Evolutionary conservation across 164 flowering plant species (phyloP).

Genomic region (Akebia trifoliata): DNA sequence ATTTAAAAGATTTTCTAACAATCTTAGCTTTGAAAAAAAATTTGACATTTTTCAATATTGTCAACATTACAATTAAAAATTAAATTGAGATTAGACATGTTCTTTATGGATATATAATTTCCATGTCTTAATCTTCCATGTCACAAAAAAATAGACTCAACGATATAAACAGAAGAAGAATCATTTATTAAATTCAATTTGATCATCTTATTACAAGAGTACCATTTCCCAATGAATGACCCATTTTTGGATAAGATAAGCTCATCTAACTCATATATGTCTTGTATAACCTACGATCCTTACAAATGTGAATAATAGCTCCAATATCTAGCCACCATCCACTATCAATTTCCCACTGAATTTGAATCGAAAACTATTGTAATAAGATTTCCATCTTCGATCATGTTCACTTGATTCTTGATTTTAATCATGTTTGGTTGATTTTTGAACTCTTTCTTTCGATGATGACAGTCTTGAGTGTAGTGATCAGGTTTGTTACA

Average conservation of each 20-base stretch:
- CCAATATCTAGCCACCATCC: not conserved
- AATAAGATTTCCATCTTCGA: not conserved
- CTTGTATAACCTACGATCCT: not conserved
- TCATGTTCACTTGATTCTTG: not conserved
- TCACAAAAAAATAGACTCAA: conserved; percentile 12
- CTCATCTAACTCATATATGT: not conserved
- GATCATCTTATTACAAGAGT: conserved; percentile 3
- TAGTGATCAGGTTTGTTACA: not conserved
- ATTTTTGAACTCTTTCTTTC: no score
- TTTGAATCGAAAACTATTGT: no score
- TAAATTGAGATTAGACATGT: not conserved
- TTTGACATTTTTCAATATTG: conserved; percentile 1
- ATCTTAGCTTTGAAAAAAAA: conserved; percentile 8
- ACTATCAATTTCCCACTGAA: not conserved
- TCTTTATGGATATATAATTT: not conserved
- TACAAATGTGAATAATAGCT: not conserved
- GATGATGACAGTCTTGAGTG: no score
- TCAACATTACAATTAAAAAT: not conserved
- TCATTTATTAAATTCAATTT: not conserved
- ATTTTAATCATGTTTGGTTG: not conserved
- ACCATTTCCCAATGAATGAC: conserved; percentile 4
- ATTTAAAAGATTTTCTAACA: not conserved
- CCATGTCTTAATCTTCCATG: conserved; percentile 11
- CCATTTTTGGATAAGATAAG: not conserved
- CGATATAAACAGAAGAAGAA: not conserved